A percentile compares a stretch with the other conserved stretches of the same genome.
Evolutionary conservation across 805 yeast genomes (phyloP).

Genomic region (Ogataea henricii): DNA sequence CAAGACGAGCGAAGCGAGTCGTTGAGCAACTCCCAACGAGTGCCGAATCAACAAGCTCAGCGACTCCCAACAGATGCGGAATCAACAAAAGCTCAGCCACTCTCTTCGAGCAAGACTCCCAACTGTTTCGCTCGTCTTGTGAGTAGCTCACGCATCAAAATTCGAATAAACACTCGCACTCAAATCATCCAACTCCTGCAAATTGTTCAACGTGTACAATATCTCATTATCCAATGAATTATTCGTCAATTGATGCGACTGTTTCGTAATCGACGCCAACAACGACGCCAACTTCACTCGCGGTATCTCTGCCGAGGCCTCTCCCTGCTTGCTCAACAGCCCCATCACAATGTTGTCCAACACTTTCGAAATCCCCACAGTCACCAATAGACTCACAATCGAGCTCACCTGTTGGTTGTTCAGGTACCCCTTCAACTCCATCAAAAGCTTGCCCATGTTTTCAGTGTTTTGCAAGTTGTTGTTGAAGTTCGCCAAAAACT

Average conservation of each 20-base stretch:
- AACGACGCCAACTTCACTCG: conserved; percentile 63
- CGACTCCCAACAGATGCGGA: too few relatives aligned
- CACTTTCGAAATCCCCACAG: conserved; percentile 47
- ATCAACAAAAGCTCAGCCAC: too few relatives aligned
- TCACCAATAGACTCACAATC: conserved; percentile 42
- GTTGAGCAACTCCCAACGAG: too few relatives aligned
- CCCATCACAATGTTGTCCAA: conserved; percentile 43
- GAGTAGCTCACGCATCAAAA: conserved; percentile 39
- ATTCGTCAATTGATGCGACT: conserved; percentile 45
- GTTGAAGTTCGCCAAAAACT: conserved; percentile 37
- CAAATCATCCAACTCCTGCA: conserved; percentile 75
- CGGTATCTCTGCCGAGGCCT: conserved; percentile 11
- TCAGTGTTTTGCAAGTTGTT: conserved; percentile 27
- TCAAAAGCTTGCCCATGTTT: conserved; percentile 31
- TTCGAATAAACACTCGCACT: conserved; percentile 91
- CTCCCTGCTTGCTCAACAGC: conserved; percentile 16
- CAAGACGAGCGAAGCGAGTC: too few relatives aligned
- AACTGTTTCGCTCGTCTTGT: neutral
- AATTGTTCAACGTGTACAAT: conserved; percentile 43
- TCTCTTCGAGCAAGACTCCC: too few relatives aligned
- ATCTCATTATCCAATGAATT: conserved; percentile 35
- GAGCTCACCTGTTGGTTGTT: conserved; percentile 27
- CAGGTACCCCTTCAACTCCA: conserved; percentile 34
- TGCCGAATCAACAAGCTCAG: too few relatives aligned
- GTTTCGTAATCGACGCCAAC: conserved; percentile 68